Evolutionary conservation across 2,329 filamentous ascomycete species (phyloP), one percentile per base, ranked within the genome.

Genomic region (Pleomassaria siparia): DNA sequence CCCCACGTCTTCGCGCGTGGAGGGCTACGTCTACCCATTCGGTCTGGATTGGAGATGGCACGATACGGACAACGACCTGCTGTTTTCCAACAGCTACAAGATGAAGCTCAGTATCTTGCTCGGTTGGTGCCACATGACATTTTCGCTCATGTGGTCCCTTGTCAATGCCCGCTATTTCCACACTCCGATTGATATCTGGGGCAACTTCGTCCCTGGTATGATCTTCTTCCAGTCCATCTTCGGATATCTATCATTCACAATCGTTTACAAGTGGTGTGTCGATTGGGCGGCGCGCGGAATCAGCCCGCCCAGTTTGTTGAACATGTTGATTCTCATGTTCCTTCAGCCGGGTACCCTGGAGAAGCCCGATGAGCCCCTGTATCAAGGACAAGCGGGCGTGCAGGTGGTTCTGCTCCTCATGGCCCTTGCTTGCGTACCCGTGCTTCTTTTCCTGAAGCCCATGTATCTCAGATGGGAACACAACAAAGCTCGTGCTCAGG

Each of bases 301-400:
- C 58, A 80, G 83, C 53, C 89, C 95, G 1, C 94, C 95, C 2
- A 90, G 91, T 63, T 79, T 99, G 50, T 77, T 99, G 53, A 99
- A 99, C 81, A 97, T 97, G 92, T 80, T 99, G 65, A 99, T 99
- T 66, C 96, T 96, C 81, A 99, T 99, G 95, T 99, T 99, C 78
- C 76, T 99, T 59, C 84, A 86, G 55, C 94, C 94, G 3, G 91
- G 91, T 43, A 88, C 73, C 0, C 75, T 87, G 21, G 86, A 88
- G 40, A 82, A 89, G 51, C 80, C 80, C 40, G 56, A 58, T 2
- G 50, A 58, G 28, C 80, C 80, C 42, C 79, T 99, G 4, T 99
- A 96, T 70, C 69, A 76, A 18, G 89, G 89, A 33, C 94, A 99
- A 71, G 81, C 78, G 12, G 70, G 69, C 2, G 80, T 99, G 0